phyloP scores from a whole-genome alignment of 805 yeast genomes.

The Nakazawaea ishiwadae region DNA sequence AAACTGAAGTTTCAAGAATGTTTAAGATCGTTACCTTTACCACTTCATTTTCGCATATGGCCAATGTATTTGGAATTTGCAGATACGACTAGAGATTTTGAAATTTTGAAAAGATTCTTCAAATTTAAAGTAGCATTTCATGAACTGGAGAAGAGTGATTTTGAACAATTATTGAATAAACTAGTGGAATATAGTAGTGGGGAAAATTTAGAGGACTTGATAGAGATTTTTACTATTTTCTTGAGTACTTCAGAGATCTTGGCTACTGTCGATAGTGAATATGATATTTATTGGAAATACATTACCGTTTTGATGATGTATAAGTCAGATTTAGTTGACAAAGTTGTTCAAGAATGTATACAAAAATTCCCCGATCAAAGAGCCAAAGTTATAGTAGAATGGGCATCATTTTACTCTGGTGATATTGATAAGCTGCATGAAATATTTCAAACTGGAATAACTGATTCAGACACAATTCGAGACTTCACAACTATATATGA shows the following conservation, averaged over 20 bases:
- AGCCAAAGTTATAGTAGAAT: conserved; percentile 40
- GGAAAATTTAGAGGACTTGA: conserved; percentile 14
- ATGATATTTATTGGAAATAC: conserved; percentile 44
- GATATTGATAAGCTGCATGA: conserved; percentile 35
- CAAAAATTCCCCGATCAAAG: conserved; percentile 55
- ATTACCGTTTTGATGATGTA: conserved; percentile 32
- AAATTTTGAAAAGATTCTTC: conserved; percentile 29
- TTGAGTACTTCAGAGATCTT: conserved; percentile 30
- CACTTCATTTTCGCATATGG: conserved; percentile 57
- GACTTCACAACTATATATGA: conserved; percentile 68
- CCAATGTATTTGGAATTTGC: conserved; percentile 47
- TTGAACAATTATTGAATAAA: conserved; percentile 23
- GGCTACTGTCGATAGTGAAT: conserved; percentile 35
- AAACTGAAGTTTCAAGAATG: conserved; percentile 46
- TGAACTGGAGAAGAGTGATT: conserved; percentile 1
- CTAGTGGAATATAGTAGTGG: conserved; percentile 25
- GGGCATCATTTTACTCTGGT: conserved; percentile 44
- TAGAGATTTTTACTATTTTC: conserved; percentile 26
- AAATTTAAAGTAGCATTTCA: conserved; percentile 14
- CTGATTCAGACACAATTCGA: conserved; percentile 40
- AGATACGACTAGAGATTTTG: conserved; percentile 33
- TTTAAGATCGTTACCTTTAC: conserved; percentile 40
- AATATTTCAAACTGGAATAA: conserved; percentile 44
- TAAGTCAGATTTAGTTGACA: conserved; percentile 13
- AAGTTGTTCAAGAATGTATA: conserved; percentile 30